Conservation (phyloP, 495 filamentous ascomycete species). For the Chaetomium fimeti region DNA sequence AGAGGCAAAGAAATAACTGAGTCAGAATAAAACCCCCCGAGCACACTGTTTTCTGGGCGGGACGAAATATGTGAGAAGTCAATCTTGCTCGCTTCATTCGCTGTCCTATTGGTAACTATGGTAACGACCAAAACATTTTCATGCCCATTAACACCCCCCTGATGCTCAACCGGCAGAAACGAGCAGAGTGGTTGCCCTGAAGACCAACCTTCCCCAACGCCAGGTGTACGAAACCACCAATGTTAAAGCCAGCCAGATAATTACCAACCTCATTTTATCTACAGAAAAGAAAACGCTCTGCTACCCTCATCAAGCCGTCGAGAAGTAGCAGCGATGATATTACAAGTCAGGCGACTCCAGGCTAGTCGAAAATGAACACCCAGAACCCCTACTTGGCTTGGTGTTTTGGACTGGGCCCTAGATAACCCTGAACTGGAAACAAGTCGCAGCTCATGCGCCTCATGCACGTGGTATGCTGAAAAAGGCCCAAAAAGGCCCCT, state of each 20-base stretch:
- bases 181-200: neutral
- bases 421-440: too few relatives aligned
- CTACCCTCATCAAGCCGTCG: neutral
- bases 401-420: neutral
- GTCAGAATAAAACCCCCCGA: neutral
- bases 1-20: neutral
- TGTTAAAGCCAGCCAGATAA: neutral
- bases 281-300: neutral
- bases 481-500: neutral
- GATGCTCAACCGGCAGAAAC: neutral
- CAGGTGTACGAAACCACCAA: neutral
- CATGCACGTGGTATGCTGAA: too few relatives aligned
- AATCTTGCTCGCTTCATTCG: neutral
- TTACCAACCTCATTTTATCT: neutral
- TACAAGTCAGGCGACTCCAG: neutral
- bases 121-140: neutral
- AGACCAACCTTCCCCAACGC: slow-evolving; percentile 7
- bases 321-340: neutral
- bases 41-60: neutral
- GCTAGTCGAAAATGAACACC: neutral
- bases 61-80: neutral
- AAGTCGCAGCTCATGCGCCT: too few relatives aligned
- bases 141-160: neutral
- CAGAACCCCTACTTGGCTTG: neutral
- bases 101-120: neutral